phyloP scores from a whole-genome alignment of 129 eudicot species.

The Centella asiatica region DNA sequence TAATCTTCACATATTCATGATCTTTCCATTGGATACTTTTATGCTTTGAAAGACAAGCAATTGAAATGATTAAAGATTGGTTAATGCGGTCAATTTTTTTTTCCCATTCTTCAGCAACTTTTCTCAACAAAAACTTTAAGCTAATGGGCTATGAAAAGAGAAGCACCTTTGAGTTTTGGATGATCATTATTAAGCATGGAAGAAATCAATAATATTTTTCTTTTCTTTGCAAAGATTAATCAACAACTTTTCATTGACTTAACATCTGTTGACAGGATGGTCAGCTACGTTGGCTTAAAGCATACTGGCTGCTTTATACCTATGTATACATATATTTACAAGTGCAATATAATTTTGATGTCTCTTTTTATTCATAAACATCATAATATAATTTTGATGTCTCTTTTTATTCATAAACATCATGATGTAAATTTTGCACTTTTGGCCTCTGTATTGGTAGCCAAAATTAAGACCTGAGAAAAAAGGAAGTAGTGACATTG shows the following conservation, averaged over 20 bases:
- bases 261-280: conserved; percentile 11
- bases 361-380: conserved; percentile 14
- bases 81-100: conserved; percentile 10
- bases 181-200: background rate
- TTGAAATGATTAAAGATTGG: conserved; percentile 7
- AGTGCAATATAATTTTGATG: conserved; percentile 8
- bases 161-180: conserved; percentile 9
- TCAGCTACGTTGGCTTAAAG: conserved; percentile 13
- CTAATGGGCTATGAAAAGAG: conserved; percentile 8
- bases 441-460: conserved; percentile 42
- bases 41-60: background rate
- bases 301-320: background rate
- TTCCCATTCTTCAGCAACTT: conserved; percentile 5
- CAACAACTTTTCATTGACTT: conserved; percentile 15
- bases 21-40: conserved; percentile 14
- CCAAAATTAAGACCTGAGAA: conserved; percentile 16
- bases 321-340: background rate
- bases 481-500: conserved; percentile 9
- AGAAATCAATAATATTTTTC: too few species aligned
- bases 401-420: conserved; percentile 14
- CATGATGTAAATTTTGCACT: conserved; percentile 7
- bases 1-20: background rate
- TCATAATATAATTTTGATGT: conserved; percentile 12
- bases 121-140: background rate
- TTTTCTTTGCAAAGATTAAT: background rate